Base-by-base conservation (phyloP, 805 yeast species). In the Blastobotrys attinorum region DNA sequence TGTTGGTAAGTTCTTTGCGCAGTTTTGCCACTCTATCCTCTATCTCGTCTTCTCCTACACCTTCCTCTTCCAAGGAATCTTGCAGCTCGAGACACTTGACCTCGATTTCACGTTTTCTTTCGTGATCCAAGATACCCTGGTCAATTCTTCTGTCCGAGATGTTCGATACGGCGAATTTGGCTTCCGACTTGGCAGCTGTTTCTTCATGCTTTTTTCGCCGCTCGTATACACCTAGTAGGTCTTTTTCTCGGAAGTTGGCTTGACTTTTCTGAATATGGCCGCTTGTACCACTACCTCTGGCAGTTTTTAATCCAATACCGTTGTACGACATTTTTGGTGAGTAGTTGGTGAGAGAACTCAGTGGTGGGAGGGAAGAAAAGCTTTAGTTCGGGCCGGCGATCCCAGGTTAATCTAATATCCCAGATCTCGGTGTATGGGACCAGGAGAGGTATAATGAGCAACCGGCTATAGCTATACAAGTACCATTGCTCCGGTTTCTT, bases 281-380 rank as follows among this genome's bases (percentile, higher is more conserved):
- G 32, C 56, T 62, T 13, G 67, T 62, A 6, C 61, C 64, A 7
- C 58, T 49, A 3, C 67, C 67, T 8, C 62, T 42, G 2, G 60
- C 56, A 4, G 64, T 58, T 25, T 52, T 31, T 6, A 62, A 53
- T 2, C 67, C 67, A n/a, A 62, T 59, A 13, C 65, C 64, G 50
- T 62, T 62, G 45, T 62, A 62, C 25, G 61, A 58, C 62, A 58
- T 58, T 42, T 22, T 22, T 35, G 16, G 27, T n/a, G 29, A 4
- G 33, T 38, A 18, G 22, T 20, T 29, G 21, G 8, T n/a, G 7
- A 6, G 17, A 17, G 35, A 31, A 17, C 17, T n/a, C 16, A 4
- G 15, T 33, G 20, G 5, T 17, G n/a, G n/a, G n/a, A n/a, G n/a
- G n/a, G n/a, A n/a, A n/a, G n/a, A n/a, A n/a, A n/a, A n/a, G 39